phyloP scores from a whole-genome alignment of 306 rosid species.

The Cucumis melo region DNA sequence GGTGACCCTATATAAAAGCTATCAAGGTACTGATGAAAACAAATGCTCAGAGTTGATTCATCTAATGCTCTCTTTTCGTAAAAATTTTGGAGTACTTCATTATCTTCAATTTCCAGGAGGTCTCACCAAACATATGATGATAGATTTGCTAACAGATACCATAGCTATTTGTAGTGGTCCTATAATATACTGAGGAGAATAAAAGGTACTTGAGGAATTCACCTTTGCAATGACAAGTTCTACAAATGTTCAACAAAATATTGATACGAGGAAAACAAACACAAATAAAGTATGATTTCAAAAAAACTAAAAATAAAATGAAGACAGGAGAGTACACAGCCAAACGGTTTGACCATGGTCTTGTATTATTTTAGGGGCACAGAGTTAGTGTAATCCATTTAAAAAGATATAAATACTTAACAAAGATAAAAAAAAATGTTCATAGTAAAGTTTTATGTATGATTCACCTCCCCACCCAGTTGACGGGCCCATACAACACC shows the following conservation, averaged over 20 bases:
- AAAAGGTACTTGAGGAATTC: background rate
- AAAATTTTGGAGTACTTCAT: background rate
- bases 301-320: background rate
- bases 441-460: background rate
- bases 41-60: background rate
- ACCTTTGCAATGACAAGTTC: background rate
- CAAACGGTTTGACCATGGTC: background rate
- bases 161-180: background rate
- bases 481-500: conserved; percentile 88
- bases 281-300: background rate
- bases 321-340: background rate
- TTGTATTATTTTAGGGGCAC: background rate
- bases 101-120: background rate
- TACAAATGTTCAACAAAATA: background rate
- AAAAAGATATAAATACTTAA: background rate
- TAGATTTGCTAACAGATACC: background rate
- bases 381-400: background rate
- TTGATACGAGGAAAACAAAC: background rate
- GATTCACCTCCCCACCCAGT: conserved; percentile 90
- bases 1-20: background rate
- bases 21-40: background rate
- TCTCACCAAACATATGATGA: background rate
- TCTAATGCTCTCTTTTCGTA: background rate
- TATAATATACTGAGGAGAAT: background rate
- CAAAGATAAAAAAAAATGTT: background rate